Evolutionary conservation across 2,329 filamentous ascomycete species (phyloP), one percentile per base, ranked within the genome.

Genomic region (Botryotinia narcissicola): DNA sequence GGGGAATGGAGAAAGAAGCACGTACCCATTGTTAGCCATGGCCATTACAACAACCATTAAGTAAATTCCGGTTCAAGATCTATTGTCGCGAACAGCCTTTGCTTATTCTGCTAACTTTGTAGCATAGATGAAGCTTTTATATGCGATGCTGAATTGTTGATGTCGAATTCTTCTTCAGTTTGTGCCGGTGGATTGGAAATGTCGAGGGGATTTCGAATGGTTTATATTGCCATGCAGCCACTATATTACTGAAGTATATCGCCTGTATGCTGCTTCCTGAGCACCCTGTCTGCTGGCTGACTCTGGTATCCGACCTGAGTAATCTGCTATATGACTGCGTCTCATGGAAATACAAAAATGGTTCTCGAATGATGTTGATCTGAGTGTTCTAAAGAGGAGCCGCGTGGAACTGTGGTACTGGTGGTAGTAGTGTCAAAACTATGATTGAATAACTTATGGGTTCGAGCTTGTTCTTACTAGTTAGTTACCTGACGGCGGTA

Each of bases 1-100:
- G 54, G 25, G 68, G 37, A 59, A 59, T 62, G 64, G 69, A 72
- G 61, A 57, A 57, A 57, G 51, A 57, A 57, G 72, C 70, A 80
- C 79, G 71, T 78, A 80, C 78, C 78, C 78, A 77, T 78, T 79
- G 74, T 75, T 76, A 40, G 78, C 76, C 79, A 80, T 80, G 75
- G 70, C 70, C 61, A 72, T 57, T 40, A 76, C 76, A 74, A 77
- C 74, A 75, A 80, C 76, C 78, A 79, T 79, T 61, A 75, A 76
- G 75, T 51, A 51, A 54, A 48, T 32, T 44, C 54, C 14, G 37
- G 35, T 59, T 61, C 54, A 48, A 61, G 54, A 73, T 37, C 40
- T 60, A 54, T 60, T 44, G 57, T 73, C 63, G 71, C 64, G 67
- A 73, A 54, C 59, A 70, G 44, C 61, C 40, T 67, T 48, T 72